These are phyloP conservation scores for Fusarium sp. DNA, from an alignment of 2,329 filamentous ascomycete species.

Conservation along the genomic window DNA sequence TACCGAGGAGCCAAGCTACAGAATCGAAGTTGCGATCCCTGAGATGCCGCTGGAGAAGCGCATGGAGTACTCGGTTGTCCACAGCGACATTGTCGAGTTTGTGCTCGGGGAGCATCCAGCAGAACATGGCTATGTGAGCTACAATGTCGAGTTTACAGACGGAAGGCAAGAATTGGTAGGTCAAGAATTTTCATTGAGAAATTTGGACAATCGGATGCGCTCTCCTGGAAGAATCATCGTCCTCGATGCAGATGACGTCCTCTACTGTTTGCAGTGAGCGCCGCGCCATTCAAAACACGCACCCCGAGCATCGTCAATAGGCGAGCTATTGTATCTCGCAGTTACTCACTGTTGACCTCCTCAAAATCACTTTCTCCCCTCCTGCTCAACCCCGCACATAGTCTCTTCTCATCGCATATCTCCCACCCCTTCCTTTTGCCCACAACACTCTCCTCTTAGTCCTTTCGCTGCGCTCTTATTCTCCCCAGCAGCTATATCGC, in stretches of 20 bases:
- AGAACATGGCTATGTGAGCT: slow-evolving; percentile 48
- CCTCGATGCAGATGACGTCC: neutral
- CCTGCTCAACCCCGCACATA: slow-evolving; percentile 25
- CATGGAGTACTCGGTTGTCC: slow-evolving; percentile 50
- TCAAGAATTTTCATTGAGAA: slow-evolving; percentile 30
- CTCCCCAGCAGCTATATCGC: slow-evolving; percentile 7
- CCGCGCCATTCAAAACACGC: neutral
- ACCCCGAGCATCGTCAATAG: slow-evolving; percentile 6
- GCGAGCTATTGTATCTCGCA: slow-evolving; percentile 17
- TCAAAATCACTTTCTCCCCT: slow-evolving; percentile 29
- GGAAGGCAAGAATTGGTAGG: slow-evolving; percentile 63
- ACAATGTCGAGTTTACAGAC: slow-evolving; percentile 63
- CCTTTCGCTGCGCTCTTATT: neutral
- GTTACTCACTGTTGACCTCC: slow-evolving; percentile 42
- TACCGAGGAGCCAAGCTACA: neutral
- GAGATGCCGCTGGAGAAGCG: slow-evolving; percentile 46
- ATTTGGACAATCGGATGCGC: neutral
- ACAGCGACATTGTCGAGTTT: slow-evolving; percentile 57
- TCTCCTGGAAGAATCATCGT: neutral
- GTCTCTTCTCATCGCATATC: slow-evolving; percentile 13
- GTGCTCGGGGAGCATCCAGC: slow-evolving; percentile 52
- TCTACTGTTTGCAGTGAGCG: slow-evolving; percentile 12
- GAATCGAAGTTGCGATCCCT: slow-evolving; percentile 53
- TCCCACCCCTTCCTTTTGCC: slow-evolving; percentile 4
- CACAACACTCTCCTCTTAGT: neutral